Percentiles rank a stretch among this genome's conserved stretches.
These are phyloP conservation scores for Dichotomopilus funicola DNA, from an alignment of 2,329 filamentous ascomycete genomes.

Conservation along the genomic window DNA sequence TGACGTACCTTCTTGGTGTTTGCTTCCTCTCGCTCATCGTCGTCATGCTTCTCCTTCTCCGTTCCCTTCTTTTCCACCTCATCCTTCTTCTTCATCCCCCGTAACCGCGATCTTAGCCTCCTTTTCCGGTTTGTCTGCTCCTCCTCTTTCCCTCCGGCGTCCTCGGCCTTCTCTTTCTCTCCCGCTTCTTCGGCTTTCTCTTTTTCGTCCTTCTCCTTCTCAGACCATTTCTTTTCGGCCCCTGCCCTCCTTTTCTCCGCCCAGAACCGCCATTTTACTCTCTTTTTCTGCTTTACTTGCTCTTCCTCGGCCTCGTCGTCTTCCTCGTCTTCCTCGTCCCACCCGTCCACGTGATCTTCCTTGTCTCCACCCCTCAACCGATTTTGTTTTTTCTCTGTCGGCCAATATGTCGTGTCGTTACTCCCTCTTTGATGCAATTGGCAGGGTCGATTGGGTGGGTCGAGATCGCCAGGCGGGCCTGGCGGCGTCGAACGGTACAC, in stretches of 20 bases:
- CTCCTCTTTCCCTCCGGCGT: background rate
- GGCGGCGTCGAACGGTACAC: background rate
- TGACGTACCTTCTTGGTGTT: slow-evolving; percentile 1
- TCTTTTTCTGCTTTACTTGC: no score
- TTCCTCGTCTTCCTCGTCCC: no score
- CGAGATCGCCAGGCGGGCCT: background rate
- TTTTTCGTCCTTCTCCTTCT: background rate
- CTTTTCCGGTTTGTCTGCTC: background rate
- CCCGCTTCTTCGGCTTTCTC: background rate
- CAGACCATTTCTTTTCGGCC: no score
- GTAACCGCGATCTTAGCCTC: background rate
- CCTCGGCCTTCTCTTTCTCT: background rate
- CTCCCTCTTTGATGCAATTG: background rate
- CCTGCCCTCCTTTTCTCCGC: no score
- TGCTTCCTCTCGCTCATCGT: background rate
- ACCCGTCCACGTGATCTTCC: no score
- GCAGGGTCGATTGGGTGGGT: background rate
- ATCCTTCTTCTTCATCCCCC: background rate
- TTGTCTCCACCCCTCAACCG: no score
- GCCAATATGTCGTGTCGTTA: background rate
- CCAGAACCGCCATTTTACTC: no score
- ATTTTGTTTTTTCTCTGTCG: no score
- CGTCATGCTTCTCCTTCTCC: background rate
- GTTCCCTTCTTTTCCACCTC: background rate
- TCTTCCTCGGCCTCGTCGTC: no score